Percentiles rank a stretch among this genome's conserved stretches.
Evolutionary conservation across 1,284 basidiomycete genomes (phyloP).

Genomic region (Cutaneotrichosporon spelunceum): DNA sequence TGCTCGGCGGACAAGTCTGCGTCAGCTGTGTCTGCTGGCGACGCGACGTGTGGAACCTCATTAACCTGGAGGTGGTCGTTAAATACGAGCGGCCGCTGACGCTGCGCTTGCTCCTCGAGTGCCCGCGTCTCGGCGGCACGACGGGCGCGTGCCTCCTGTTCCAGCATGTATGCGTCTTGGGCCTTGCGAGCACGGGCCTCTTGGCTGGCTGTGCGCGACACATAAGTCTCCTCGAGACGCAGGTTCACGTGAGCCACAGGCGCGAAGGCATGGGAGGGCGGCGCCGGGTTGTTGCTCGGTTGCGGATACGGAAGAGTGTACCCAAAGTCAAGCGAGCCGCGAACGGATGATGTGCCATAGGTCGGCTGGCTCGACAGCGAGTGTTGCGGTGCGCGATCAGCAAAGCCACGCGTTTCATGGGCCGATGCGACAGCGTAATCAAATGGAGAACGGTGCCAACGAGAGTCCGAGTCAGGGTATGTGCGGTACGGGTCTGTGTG

Average conservation of each 20-base stretch:
- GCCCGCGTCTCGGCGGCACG: background rate
- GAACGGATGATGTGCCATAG: background rate
- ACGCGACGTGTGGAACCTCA: background rate
- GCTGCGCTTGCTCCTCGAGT: background rate
- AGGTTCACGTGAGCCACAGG: background rate
- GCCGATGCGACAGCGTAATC: background rate
- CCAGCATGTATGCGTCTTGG: background rate
- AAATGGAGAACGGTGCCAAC: background rate
- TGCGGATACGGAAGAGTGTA: background rate
- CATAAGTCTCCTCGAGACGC: background rate
- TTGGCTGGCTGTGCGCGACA: background rate
- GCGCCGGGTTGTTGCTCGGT: background rate
- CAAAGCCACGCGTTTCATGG: background rate
- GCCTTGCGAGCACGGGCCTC: conserved; percentile 1
- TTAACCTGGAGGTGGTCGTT: background rate
- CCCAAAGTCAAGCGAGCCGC: background rate
- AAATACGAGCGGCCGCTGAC: background rate
- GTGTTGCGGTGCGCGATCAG: background rate
- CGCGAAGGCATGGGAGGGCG: background rate
- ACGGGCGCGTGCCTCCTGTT: background rate
- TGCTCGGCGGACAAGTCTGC: background rate
- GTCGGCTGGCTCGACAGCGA: background rate
- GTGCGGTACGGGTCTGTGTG: background rate
- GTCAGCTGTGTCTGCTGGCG: background rate
- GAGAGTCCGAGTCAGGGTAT: background rate